phyloP scores from a whole-genome alignment of 164 flowering plant species.

The Annona cherimola region DNA sequence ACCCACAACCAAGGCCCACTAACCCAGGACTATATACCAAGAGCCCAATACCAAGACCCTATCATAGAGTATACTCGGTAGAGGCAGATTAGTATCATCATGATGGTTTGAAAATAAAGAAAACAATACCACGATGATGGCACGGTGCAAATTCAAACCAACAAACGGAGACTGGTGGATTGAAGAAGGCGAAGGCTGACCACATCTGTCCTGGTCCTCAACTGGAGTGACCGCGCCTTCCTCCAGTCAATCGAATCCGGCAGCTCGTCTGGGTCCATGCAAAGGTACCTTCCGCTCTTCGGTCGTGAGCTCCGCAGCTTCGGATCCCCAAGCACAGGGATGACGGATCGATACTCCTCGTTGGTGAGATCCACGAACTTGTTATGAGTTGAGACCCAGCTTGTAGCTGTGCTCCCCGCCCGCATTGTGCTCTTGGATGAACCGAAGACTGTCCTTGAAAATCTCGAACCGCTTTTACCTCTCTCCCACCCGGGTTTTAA shows the following conservation, averaged over 20 bases:
- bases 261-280: slow-evolving; percentile 47
- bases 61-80: too few species aligned
- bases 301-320: slow-evolving; percentile 20
- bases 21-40: too few species aligned
- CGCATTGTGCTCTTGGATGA: slow-evolving; percentile 68
- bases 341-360: slow-evolving; percentile 50
- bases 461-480: slow-evolving; percentile 18
- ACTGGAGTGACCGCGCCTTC: slow-evolving; percentile 68
- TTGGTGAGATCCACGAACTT: slow-evolving; percentile 76
- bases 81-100: too few species aligned
- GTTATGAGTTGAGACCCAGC: slow-evolving; percentile 43
- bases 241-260: slow-evolving; percentile 91
- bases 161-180: background rate
- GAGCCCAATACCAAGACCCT: too few species aligned
- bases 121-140: too few species aligned
- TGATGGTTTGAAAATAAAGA: too few species aligned
- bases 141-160: background rate
- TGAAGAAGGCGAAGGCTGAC: slow-evolving; percentile 30
- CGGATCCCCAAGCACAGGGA: slow-evolving; percentile 50
- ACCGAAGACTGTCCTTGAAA: slow-evolving; percentile 47
- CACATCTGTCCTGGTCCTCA: slow-evolving; percentile 91
- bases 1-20: too few species aligned
- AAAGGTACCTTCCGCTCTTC: slow-evolving; percentile 45
- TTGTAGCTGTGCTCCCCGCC: slow-evolving; percentile 33
- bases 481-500: slow-evolving; percentile 49